These are phyloP conservation scores for Pleurotus eryngii DNA, from an alignment of 768 basidiomycete species.

Conservation along the genomic window DNA sequence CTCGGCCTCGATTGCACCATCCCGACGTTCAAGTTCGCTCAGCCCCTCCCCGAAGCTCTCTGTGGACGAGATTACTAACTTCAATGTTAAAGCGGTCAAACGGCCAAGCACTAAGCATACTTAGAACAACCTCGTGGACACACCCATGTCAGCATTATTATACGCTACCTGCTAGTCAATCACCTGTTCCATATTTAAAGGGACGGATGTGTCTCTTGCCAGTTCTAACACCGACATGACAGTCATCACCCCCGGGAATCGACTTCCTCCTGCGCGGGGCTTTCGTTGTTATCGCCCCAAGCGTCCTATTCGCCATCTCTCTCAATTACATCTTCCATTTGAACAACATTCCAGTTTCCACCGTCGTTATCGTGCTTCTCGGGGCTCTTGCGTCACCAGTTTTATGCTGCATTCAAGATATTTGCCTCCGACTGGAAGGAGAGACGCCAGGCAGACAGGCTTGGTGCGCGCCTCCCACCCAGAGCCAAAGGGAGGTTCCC, in stretches of 20 bases:
- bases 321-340: slow-evolving; percentile 16
- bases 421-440: slow-evolving; percentile 24
- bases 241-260: slow-evolving; percentile 31
- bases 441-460: slow-evolving; percentile 32
- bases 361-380: slow-evolving; percentile 35
- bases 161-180: too few species aligned
- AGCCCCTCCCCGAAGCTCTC: too few species aligned
- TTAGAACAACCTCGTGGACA: too few species aligned
- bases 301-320: slow-evolving; percentile 13
- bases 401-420: slow-evolving; percentile 26
- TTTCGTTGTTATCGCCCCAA: slow-evolving; percentile 14
- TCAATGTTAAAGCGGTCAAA: too few species aligned
- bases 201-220: too few species aligned
- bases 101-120: too few species aligned
- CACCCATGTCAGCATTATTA: too few species aligned
- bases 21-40: too few species aligned
- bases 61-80: too few species aligned
- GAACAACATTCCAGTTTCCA: slow-evolving; percentile 24
- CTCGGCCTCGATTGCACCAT: too few species aligned
- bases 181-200: too few species aligned
- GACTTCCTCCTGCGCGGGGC: slow-evolving; percentile 26
- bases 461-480: slow-evolving; percentile 46
- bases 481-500: slow-evolving; percentile 32
- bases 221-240: slow-evolving; percentile 16
- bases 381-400: slow-evolving; percentile 31